Base-by-base conservation (phyloP, 2,329 filamentous ascomycete species). In the Ophiostoma ips region DNA sequence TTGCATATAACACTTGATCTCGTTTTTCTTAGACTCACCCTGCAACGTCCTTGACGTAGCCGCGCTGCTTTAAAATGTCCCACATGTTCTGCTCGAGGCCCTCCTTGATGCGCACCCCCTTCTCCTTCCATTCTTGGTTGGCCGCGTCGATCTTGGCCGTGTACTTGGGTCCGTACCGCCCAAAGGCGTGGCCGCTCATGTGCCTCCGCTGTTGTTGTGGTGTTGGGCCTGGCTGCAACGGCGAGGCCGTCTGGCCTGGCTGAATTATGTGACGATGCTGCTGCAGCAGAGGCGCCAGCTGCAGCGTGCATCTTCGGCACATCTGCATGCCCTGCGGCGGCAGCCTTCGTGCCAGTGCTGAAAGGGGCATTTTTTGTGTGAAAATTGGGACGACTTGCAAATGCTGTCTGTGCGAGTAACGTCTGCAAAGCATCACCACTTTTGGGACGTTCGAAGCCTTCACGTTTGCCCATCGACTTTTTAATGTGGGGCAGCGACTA, bases 21-120 rank as follows among this genome's bases (percentile, higher is more conserved):
- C 35, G 10, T 12, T 34, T 11, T 7, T 31, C 40, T 8, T n/a
- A 21, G 33, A 62, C 74, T 56, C 69, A 87, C 83, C 83, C 85
- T 56, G 84, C 83, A 33, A 84, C 71, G 55, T 86, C 78, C 59
- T 89, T 85, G 54, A 90, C 69, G 55, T 77, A 80, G 40, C 84
- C 86, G 58, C 86, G 72, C 63, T 84, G 79, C 57, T 85, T 76
- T 12, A 92, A 69, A 16, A 82, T 58, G 48, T 77, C 75, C 66
- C 84, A 78, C 49, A 82, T 71, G 55, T 77, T 68, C 41, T 67
- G 67, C 45, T 63, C 50, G 56, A 75, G 64, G 41, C 79, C 79
- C 1, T 64, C 62, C 47, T 67, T 43, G 41, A 83, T 79, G 52
- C 61, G 58, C 34, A 64, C 52, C 3, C 75, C 75, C 48, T 64